A percentile compares a stretch with the other conserved stretches of the same genome.
Evolutionary conservation across 2,329 filamentous ascomycete species (phyloP).

Genomic region (Periconia sp.): DNA sequence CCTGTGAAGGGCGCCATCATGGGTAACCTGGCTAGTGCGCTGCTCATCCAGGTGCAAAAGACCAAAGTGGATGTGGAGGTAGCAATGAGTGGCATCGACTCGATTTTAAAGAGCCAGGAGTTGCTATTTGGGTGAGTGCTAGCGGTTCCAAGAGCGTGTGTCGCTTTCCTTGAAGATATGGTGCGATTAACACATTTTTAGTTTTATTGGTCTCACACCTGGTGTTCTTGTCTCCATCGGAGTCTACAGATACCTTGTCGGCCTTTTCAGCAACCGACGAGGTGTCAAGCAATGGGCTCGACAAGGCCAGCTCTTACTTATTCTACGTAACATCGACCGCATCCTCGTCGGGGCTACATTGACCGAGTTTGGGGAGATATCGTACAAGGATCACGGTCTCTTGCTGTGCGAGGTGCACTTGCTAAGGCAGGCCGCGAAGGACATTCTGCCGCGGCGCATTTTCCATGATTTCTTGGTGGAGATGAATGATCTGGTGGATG

Average conservation of each 20-base stretch:
- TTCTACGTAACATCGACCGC: conserved; percentile 85
- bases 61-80: conserved; percentile 98
- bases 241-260: conserved; percentile 70
- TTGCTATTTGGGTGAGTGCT: conserved; percentile 73
- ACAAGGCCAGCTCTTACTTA: conserved; percentile 71
- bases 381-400: conserved; percentile 90
- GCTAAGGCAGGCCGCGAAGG: conserved; percentile 68
- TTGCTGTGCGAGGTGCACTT: conserved; percentile 88
- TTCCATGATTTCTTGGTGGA: conserved; percentile 88
- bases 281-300: conserved; percentile 67
- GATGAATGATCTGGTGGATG: conserved; percentile 80
- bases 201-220: conserved; percentile 92
- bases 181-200: conserved; percentile 20
- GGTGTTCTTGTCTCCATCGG: conserved; percentile 84
- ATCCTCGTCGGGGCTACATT: conserved; percentile 54
- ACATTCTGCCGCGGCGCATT: conserved; percentile 71
- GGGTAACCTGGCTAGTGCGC: conserved; percentile 84
- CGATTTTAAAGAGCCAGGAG: conserved; percentile 92
- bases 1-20: conserved; percentile 81
- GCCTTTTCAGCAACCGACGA: conserved; percentile 69
- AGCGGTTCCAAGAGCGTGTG: background rate
- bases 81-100: conserved; percentile 93
- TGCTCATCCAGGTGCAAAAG: conserved; percentile 97
- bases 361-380: conserved; percentile 72
- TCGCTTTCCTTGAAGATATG: background rate